Evolutionary conservation across 495 filamentous ascomycete species (phyloP).

Genomic region (Aspergillus baeticus): DNA sequence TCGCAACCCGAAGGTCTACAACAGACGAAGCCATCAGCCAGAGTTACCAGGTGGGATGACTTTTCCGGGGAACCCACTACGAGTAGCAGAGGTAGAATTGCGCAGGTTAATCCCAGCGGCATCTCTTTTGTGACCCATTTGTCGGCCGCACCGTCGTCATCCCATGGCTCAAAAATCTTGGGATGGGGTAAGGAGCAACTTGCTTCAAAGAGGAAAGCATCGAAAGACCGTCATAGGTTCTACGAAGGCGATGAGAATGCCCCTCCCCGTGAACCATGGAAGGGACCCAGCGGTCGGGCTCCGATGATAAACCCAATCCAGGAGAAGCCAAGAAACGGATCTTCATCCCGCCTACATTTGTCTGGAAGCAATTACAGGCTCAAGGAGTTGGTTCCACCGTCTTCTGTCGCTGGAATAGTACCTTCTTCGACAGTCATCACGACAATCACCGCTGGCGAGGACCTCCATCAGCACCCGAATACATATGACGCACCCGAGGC

Average conservation of each 20-base stretch:
- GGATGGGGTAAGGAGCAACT: conserved; percentile 36
- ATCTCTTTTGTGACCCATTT: conserved; percentile 22
- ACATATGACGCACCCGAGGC: conserved; percentile 9
- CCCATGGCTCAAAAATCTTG: conserved; percentile 26
- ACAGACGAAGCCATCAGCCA: conserved; percentile 16
- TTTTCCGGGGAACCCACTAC: conserved; percentile 50
- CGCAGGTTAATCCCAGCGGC: conserved; percentile 21
- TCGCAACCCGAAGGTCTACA: conserved; percentile 8
- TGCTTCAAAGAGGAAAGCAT: conserved; percentile 27
- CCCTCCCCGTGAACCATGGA: conserved; percentile 47
- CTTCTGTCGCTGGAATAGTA: conserved; percentile 18
- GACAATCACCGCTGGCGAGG: conserved; percentile 38
- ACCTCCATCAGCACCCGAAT: conserved; percentile 11
- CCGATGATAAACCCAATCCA: conserved; percentile 38
- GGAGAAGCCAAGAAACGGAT: conserved; percentile 24
- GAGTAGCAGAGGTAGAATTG: conserved; percentile 28
- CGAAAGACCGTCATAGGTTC: conserved; percentile 28
- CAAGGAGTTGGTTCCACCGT: conserved; percentile 10
- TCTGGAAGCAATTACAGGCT: conserved; percentile 18
- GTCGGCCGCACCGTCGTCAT: conserved; percentile 18
- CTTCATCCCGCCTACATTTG: conserved; percentile 24
- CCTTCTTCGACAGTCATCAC: conserved; percentile 31
- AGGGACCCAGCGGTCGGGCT: conserved; percentile 47
- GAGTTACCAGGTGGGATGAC: conserved; percentile 44
- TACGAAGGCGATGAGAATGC: conserved; percentile 23